A percentile compares a stretch with the other conserved stretches of the same genome.
These are phyloP conservation scores for Leptographium radiaticola DNA, from an alignment of 2,329 filamentous ascomycete species.

Conservation along the genomic window DNA sequence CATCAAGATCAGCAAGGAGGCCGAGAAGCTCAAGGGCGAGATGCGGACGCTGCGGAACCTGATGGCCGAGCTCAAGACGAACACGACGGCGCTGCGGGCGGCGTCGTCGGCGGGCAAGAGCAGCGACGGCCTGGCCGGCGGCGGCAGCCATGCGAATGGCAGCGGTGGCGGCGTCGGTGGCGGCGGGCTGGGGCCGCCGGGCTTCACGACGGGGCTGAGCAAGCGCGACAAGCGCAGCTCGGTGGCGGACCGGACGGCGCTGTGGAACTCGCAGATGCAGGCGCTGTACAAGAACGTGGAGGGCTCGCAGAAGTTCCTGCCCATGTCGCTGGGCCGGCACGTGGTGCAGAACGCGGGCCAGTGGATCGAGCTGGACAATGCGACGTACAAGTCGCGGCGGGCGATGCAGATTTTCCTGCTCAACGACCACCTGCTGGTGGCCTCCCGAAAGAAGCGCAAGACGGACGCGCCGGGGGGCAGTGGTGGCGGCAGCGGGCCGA, in stretches of 20 bases:
- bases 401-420: constrained; percentile 85
- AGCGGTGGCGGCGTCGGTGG: neutral
- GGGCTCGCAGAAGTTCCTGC: constrained; percentile 91
- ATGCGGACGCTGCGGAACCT: constrained; percentile 84
- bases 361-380: constrained; percentile 95
- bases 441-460: constrained; percentile 85
- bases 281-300: constrained; percentile 95
- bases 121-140: neutral
- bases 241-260: constrained; percentile 54
- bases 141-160: neutral
- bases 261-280: constrained; percentile 61
- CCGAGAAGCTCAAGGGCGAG: constrained; percentile 91
- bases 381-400: constrained; percentile 85
- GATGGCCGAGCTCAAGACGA: constrained; percentile 82
- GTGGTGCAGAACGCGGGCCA: constrained; percentile 84
- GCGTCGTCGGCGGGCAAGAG: constrained; percentile 36
- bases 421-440: constrained; percentile 88
- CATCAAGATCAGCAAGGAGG: constrained; percentile 98
- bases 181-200: constrained; percentile 8
- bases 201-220: constrained; percentile 42
- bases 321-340: constrained; percentile 79
- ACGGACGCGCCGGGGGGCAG: constrained; percentile 45
- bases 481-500: constrained; percentile 29
- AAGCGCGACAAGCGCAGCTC: constrained; percentile 80
- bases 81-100: constrained; percentile 52